Evolutionary conservation across 2,329 filamentous ascomycete genomes (phyloP).

Genomic region (Lachnellula hyalina): DNA sequence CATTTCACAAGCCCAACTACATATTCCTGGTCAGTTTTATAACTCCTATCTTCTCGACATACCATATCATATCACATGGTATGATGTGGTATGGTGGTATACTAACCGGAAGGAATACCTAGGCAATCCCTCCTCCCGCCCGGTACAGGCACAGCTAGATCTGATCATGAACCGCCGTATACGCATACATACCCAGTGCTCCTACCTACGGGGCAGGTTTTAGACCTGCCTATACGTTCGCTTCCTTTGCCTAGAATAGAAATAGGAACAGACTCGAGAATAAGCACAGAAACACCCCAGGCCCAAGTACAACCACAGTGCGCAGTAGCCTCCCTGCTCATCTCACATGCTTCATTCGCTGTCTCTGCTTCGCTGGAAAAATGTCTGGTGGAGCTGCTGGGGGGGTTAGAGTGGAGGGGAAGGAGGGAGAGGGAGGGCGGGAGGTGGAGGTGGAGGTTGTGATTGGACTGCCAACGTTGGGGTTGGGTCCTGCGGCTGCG

Average conservation of each 20-base stretch:
- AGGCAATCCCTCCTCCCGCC: neutral
- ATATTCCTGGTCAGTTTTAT: slow-evolving; percentile 15
- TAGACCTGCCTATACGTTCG: neutral
- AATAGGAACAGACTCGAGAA: no score
- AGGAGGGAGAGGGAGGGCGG: neutral
- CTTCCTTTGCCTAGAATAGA: neutral
- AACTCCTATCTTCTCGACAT: neutral
- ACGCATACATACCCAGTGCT: neutral
- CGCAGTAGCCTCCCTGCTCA: slow-evolving; percentile 26
- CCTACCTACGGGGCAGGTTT: neutral
- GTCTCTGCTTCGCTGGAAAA: slow-evolving; percentile 16
- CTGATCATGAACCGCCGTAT: neutral
- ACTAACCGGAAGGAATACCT: no score
- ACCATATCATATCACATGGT: no score
- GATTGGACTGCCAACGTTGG: slow-evolving; percentile 26
- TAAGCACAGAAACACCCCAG: no score
- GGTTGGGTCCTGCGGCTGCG: slow-evolving; percentile 21
- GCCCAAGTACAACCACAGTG: slow-evolving; percentile 4
- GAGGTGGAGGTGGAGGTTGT: slow-evolving; percentile 17
- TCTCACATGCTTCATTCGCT: slow-evolving; percentile 23
- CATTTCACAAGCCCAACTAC: slow-evolving; percentile 26
- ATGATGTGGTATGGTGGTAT: neutral
- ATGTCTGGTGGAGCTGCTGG: slow-evolving; percentile 14
- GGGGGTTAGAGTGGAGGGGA: neutral
- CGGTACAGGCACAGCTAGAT: neutral